A percentile compares a stretch with the other conserved stretches of the same genome.
Conservation (phyloP, 129 eudicot genomes). For the Helichrysum umbraculigerum region DNA sequence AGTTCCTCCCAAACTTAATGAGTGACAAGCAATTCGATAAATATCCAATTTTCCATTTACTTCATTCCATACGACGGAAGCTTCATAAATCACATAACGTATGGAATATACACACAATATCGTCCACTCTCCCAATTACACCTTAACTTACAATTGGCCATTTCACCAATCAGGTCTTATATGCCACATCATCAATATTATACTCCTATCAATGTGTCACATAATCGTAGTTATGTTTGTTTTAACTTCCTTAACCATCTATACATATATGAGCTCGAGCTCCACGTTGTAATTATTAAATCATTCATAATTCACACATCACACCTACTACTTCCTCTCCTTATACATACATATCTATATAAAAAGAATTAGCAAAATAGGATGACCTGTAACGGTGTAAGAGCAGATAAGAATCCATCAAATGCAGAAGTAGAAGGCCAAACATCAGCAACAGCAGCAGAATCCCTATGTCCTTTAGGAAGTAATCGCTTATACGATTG, state of each 20-base stretch:
- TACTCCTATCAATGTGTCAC: not conserved
- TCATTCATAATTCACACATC: not conserved
- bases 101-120: not conserved
- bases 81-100: not conserved
- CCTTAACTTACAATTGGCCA: not conserved
- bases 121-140: not conserved
- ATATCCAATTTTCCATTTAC: not conserved
- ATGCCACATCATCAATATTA: not conserved
- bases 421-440: constrained; percentile 96
- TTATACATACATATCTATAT: no score
- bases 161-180: not conserved
- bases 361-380: not conserved
- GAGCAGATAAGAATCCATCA: constrained; percentile 83
- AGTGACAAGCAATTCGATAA: not conserved
- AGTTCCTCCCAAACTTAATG: not conserved
- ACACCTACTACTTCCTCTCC: not conserved
- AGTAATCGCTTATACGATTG: constrained; percentile 80
- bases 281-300: not conserved
- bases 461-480: constrained; percentile 79
- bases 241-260: not conserved
- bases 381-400: constrained; percentile 76
- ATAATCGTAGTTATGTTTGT: not conserved
- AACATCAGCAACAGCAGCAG: constrained; percentile 87
- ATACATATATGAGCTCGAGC: not conserved
- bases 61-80: not conserved